A percentile compares a stretch with the other conserved stretches of the same genome.
These are phyloP conservation scores for Zalerion maritima DNA, from an alignment of 495 filamentous ascomycete genomes.

Conservation along the genomic window DNA sequence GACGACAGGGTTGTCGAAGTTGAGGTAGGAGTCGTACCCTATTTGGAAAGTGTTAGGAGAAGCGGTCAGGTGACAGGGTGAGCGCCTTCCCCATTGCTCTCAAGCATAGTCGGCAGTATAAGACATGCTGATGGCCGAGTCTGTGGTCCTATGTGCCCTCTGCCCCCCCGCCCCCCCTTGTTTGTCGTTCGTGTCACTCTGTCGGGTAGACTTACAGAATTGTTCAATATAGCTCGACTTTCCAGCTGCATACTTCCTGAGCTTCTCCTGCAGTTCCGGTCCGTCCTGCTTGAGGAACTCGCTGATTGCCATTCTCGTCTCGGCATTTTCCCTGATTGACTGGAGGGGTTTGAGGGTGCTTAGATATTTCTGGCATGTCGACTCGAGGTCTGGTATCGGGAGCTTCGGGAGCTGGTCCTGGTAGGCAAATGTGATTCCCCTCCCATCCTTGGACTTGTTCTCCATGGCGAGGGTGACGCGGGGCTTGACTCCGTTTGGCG, in stretches of 20 bases:
- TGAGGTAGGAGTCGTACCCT: conserved; percentile 99
- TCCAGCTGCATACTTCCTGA: conserved; percentile 85
- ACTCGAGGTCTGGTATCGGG: conserved; percentile 84
- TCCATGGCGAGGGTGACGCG: conserved; percentile 16
- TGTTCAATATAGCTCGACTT: conserved; percentile 97
- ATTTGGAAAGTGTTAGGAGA: too few species aligned
- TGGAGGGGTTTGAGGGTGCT: conserved; percentile 73
- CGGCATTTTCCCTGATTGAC: conserved; percentile 62
- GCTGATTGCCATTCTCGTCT: conserved; percentile 62
- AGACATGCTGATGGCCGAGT: too few species aligned
- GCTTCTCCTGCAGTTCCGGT: conserved; percentile 67
- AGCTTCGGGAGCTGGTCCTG: conserved; percentile 85
- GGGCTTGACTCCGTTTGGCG: conserved; percentile 14
- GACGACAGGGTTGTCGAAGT: conserved; percentile 95
- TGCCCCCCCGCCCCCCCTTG: too few species aligned
- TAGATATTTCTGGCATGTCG: conserved; percentile 66
- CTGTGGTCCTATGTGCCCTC: too few species aligned
- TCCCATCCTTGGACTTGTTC: conserved; percentile 28
- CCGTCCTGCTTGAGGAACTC: conserved; percentile 83
- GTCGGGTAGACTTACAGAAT: conserved; percentile 90
- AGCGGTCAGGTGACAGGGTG: too few species aligned
- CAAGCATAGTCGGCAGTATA: too few species aligned
- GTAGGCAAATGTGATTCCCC: conserved; percentile 71
- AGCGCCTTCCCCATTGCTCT: too few species aligned
- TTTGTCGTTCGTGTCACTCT: too few species aligned